phyloP scores from a whole-genome alignment of 768 basidiomycete species.

The Lentinus brumalis region DNA sequence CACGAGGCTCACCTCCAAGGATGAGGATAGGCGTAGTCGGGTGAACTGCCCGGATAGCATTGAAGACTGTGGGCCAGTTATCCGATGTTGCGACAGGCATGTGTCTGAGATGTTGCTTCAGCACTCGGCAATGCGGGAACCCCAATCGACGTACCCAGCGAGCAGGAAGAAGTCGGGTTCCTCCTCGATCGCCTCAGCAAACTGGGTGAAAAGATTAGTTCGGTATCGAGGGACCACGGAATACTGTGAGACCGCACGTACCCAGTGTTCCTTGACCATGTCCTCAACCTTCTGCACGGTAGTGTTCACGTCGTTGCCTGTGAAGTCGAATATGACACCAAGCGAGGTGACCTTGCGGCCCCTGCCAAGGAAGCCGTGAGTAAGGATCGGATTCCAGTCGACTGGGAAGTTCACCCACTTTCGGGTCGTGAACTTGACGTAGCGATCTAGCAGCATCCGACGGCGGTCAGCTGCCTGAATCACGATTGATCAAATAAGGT shows the following conservation, averaged over 20 bases:
- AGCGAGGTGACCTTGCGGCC: constrained; percentile 78
- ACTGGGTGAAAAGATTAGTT: constrained; percentile 43
- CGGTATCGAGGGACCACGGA: background rate
- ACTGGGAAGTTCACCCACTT: constrained; percentile 47
- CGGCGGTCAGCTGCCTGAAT: too few relatives aligned
- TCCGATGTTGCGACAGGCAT: constrained; percentile 73
- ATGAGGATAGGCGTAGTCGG: constrained; percentile 78
- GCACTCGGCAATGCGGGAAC: background rate
- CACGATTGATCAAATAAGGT: background rate
- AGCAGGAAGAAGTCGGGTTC: constrained; percentile 84
- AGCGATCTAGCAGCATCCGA: constrained; percentile 45
- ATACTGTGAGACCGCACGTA: constrained; percentile 27
- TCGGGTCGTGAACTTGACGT: constrained; percentile 70
- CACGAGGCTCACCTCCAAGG: constrained; percentile 58
- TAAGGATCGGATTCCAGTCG: background rate
- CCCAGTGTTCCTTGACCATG: constrained; percentile 84
- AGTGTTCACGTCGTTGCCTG: constrained; percentile 67
- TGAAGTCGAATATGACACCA: constrained; percentile 80
- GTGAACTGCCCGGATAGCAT: constrained; percentile 74
- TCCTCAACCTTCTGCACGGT: constrained; percentile 71
- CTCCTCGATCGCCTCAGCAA: constrained; percentile 73
- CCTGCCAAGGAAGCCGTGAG: constrained; percentile 27
- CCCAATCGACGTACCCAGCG: constrained; percentile 49
- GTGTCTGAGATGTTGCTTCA: constrained; percentile 49
- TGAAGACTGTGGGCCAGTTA: constrained; percentile 72